These are phyloP conservation scores for Chenopodium berlandieri DNA, from an alignment of 148 eudicot species.

Conservation along the genomic window DNA sequence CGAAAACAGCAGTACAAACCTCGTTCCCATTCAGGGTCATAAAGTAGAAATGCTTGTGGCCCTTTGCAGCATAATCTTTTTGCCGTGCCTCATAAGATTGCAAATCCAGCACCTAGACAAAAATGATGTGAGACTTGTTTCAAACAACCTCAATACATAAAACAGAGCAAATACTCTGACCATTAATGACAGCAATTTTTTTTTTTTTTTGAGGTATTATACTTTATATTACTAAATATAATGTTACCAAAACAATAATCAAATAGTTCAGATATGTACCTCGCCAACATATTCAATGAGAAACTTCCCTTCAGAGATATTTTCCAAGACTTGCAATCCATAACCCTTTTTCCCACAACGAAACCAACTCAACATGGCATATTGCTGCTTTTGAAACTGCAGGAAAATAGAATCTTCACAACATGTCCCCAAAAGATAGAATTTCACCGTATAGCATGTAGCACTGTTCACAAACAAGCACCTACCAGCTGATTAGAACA, in stretches of 20 bases:
- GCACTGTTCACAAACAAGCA: conserved; percentile 5
- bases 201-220: neutral
- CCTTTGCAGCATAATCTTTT: conserved; percentile 73
- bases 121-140: neutral
- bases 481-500: conserved; percentile 93
- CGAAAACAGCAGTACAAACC: conserved; percentile 47
- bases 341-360: conserved; percentile 89
- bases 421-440: neutral
- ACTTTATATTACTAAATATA: neutral
- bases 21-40: conserved; percentile 96
- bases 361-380: conserved; percentile 67
- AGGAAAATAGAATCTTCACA: conserved; percentile 6
- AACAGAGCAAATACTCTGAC: neutral
- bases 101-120: conserved; percentile 80
- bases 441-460: neutral
- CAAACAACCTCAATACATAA: neutral
- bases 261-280: conserved; percentile 36
- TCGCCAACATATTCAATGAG: conserved; percentile 98
- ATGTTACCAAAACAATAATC: neutral
- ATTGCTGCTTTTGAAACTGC: conserved; percentile 86
- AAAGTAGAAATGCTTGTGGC: conserved; percentile 97
- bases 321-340: conserved; percentile 76
- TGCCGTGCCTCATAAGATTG: conserved; percentile 85
- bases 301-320: conserved; percentile 73
- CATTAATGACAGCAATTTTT: neutral